Base-by-base conservation (phyloP, 306 rosid species). In the Cercis canadensis region DNA sequence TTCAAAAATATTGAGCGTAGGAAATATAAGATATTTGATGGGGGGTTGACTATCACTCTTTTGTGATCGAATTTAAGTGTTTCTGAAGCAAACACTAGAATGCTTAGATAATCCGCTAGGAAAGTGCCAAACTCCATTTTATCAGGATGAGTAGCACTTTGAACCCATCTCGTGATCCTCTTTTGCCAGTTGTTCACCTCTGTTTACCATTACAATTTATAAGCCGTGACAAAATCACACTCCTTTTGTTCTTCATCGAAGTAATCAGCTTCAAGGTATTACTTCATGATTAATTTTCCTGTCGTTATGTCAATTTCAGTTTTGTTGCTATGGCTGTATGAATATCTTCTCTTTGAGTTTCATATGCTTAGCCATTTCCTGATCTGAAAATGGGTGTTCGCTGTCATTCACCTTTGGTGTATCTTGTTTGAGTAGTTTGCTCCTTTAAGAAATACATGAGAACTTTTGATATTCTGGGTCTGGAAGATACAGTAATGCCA, bases 321-420 rank as follows among this genome's bases (percentile, higher is more conserved):
- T 51, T 56, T 75, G 43, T 37, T 71, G 81, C 17, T 81, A 32
- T 65, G 73, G 70, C 61, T 76, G 60, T 57, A 67, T 71, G 81
- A 84, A 29, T 64, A 63, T 70, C 45, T 82, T 43, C 75, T 67
- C 44, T 65, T 74, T 75, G 85, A 74, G 50, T 43, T 80, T 41
- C 62, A 57, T 5, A 51, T 76, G 63, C 37, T 56, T 1, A 55
- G 66, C 68, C 62, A 83, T 68, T 65, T 79, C 73, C 37, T 68
- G 66, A 69, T 72, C 80, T 72, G 62, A 83, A 52, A 11, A 32
- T 59, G 64, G 65, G 57, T 63, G 29, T 24, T 24, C 3, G 29
- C 29, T 24, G 29, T 24, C 29, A 24, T 24, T 1, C 29, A 24
- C 40, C 47, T 4, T 17, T 5, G 10, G 11, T 37, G 51, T 47